A percentile compares a stretch with the other conserved stretches of the same genome.
phyloP scores from a whole-genome alignment of 1,139 yeast genomes.

The Casaregolazyma lundiana region DNA sequence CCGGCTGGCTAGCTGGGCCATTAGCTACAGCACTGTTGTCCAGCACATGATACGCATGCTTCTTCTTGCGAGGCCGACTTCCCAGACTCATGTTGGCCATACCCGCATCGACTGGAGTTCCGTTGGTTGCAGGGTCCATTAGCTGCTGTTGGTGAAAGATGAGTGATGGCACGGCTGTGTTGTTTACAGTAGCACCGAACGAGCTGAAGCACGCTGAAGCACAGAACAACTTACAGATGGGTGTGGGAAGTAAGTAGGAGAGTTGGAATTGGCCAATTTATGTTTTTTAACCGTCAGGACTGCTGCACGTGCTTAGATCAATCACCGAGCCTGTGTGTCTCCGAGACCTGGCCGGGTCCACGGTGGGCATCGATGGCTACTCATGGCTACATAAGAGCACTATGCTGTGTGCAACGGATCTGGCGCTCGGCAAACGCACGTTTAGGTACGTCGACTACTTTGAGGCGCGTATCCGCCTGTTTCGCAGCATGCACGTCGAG shows the following conservation, averaged over 20 bases:
- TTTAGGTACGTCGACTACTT: slow-evolving; percentile 46
- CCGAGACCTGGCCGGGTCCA: slow-evolving; percentile 62
- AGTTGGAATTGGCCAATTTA: background rate
- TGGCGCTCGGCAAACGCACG: slow-evolving; percentile 70
- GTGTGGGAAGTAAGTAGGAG: slow-evolving; percentile 8
- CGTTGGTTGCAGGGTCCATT: background rate
- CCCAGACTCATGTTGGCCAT: slow-evolving; percentile 7
- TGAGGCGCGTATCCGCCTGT: slow-evolving; percentile 59
- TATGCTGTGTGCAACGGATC: slow-evolving; percentile 76
- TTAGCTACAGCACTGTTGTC: slow-evolving; percentile 3
- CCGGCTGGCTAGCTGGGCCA: background rate
- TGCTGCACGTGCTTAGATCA: slow-evolving; percentile 67
- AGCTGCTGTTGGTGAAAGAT: background rate
- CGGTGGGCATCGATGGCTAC: slow-evolving; percentile 89
- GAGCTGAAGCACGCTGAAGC: too few species aligned
- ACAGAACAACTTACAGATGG: too few species aligned
- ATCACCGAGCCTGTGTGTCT: slow-evolving; percentile 60
- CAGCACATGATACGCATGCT: slow-evolving; percentile 14
- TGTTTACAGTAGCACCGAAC: too few species aligned
- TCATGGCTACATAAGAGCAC: slow-evolving; percentile 95
- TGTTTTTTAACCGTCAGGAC: slow-evolving; percentile 69
- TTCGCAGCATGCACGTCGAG: slow-evolving; percentile 59
- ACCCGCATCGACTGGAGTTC: slow-evolving; percentile 6
- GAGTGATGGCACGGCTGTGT: background rate
- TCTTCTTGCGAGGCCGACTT: slow-evolving; percentile 5